Base-by-base conservation (phyloP, 805 yeast genomes). In the Candida mattraensis region DNA sequence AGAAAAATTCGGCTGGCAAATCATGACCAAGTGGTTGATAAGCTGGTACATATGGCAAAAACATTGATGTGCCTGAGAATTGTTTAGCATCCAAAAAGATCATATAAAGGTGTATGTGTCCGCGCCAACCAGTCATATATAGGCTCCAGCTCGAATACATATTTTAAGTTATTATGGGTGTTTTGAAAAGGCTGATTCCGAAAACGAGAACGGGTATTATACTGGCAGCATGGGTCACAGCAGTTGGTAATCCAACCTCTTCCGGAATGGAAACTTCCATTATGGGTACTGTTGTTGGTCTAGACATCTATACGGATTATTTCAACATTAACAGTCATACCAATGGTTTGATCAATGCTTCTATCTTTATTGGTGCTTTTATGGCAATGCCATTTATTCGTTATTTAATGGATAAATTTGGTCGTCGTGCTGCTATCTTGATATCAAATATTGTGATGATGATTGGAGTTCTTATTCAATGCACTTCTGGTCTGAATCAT, bases 401-500 rank as follows among this genome's bases (percentile, higher is more conserved):
- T 7, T 7, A 7, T 12, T 11, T 32, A 17, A 26, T 32, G 28
- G 40, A 37, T 26, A 24, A 37, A 18, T 49, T 66, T 30, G 87
- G 87, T 25, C 75, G 87, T 60, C 73, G 78, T 55, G 75, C 76
- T 17, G 49, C 74, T 37, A 70, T 79, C 25, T 48, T 72, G 15
- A 33, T 63, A 14, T 86, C 86, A 11, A 63, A 75, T 30, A 17
- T 65, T 12, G 61, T 77, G 32, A 75, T 80, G 50, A 61, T 73
- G 23, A 42, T 76, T 28, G 84, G 85, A 40, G 69, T 77, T 15
- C 47, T 67, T 22, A 58, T 80, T 17, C 80, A 80, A 36, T 54
- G 69, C 15, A 35, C 73, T 15, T 25, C 33, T 6, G 40, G 40
- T 26, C 30, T 36, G 15, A 30, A 36, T 19, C 21, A 24, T 5